Evolutionary conservation across 2,329 filamentous ascomycete genomes (phyloP).

Genomic region (Clarireedia homoeocarpa): DNA sequence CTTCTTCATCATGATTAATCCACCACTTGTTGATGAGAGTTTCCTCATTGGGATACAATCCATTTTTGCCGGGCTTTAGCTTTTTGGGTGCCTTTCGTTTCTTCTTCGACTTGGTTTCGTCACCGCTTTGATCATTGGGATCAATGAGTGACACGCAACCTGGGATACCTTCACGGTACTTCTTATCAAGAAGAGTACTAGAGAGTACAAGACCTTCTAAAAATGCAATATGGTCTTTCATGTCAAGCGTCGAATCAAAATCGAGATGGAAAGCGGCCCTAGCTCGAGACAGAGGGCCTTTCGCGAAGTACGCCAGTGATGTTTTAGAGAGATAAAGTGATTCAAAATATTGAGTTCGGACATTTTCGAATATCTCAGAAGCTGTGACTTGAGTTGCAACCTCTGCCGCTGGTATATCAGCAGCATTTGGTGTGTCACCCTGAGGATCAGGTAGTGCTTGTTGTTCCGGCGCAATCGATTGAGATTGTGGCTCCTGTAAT

Average conservation of each 20-base stretch:
- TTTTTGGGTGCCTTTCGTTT: constrained; percentile 53
- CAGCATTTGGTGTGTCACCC: not conserved
- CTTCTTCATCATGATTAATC: constrained; percentile 48
- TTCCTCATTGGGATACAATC: constrained; percentile 60
- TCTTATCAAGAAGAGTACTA: constrained; percentile 65
- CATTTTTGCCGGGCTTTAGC: constrained; percentile 59
- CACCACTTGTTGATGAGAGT: constrained; percentile 63
- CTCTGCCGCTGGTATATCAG: not conserved
- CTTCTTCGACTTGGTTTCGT: constrained; percentile 39
- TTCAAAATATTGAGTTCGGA: constrained; percentile 51
- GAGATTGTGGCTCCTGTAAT: constrained; percentile 14
- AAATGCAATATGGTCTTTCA: constrained; percentile 58
- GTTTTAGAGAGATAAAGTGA: constrained; percentile 59
- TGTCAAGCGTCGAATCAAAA: constrained; percentile 50
- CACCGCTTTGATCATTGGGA: constrained; percentile 41
- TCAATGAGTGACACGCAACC: constrained; percentile 49
- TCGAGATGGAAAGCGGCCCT: constrained; percentile 62
- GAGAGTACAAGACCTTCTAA: constrained; percentile 61
- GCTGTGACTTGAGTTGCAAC: constrained; percentile 30
- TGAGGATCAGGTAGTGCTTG: constrained; percentile 6
- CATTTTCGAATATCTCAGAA: constrained; percentile 47
- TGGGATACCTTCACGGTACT: constrained; percentile 66
- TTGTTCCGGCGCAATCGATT: constrained; percentile 4
- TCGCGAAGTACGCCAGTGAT: constrained; percentile 75
- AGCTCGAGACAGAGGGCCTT: constrained; percentile 69